Evolutionary conservation across 768 basidiomycete genomes (phyloP), one percentile per base, ranked within the genome.

Genomic region (Boletus coccyginus): DNA sequence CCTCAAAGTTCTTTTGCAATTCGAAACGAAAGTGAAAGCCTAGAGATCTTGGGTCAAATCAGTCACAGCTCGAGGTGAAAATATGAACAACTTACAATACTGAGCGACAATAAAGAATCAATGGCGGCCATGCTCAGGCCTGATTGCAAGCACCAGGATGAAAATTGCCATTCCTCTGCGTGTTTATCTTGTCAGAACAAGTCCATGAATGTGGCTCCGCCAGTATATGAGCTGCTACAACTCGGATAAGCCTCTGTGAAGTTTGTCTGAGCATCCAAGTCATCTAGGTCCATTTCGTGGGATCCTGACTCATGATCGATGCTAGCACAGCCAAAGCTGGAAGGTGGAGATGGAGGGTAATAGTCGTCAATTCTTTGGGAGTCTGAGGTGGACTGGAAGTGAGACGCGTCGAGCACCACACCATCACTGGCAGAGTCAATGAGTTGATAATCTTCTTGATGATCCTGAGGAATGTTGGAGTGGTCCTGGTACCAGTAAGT

Each of bases 191-290:
- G 14, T 35, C 35, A 38, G 27, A 58, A 58, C 8, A 3, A 2
- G 14, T 55, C 53, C 53, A 58, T 58, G 38, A 58, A 58, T 0
- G 27, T 41, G 13, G 14, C 1, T 1, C 56, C 27, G 7, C 56
- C 50, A 17, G 40, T 13, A 11, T n/a, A 52, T 5, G 35, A 19
- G 9, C 35, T 0, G 39, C 50, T 40, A 31, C 38, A 35, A 17
- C 27, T 27, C 10, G 5, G n/a, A 21, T 14, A 50, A 3, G n/a
- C 29, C 32, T 55, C 42, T 2, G 11, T 44, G 14, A 44, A 39
- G 27, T 27, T 27, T 27, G 27, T 27, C 27, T 27, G 27, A 27
- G 27, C 5, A 5, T 27, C 27, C 27, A 5, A 27, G 6, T 46
- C 11, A 24, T 38, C 46, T 9, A 24, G 3, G 35, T 48, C 35